These are phyloP conservation scores for Mycena floridula DNA, from an alignment of 768 basidiomycete genomes.

Conservation along the genomic window DNA sequence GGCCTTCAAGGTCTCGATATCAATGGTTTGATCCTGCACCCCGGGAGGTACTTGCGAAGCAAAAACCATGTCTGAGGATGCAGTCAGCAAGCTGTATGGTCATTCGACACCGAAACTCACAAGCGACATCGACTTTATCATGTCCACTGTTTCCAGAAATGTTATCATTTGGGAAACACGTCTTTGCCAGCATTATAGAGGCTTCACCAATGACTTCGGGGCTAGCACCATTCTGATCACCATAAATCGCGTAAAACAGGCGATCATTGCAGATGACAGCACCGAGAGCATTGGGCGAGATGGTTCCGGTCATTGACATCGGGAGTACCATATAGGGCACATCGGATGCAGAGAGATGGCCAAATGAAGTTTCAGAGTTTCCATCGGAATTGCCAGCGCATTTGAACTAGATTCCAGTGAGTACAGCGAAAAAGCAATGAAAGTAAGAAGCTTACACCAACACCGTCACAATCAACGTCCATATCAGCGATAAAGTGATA, in stretches of 20 bases:
- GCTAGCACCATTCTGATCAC: constrained; percentile 12
- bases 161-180: constrained; percentile 4
- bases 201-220: constrained; percentile 8
- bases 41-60: background rate
- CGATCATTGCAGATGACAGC: constrained; percentile 18
- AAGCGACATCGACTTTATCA: constrained; percentile 4
- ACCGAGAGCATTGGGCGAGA: constrained; percentile 14
- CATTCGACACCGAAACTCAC: constrained; percentile 3
- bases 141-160: constrained; percentile 6
- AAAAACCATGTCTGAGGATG: constrained; percentile 7
- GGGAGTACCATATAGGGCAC: constrained; percentile 20
- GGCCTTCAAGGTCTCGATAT: constrained; percentile 3
- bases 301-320: constrained; percentile 7
- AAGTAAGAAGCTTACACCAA: background rate
- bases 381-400: background rate
- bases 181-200: constrained; percentile 5
- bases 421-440: background rate
- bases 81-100: no score
- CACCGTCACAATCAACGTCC: constrained; percentile 4
- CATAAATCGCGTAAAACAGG: constrained; percentile 21
- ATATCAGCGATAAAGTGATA: constrained; percentile 19
- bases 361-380: background rate
- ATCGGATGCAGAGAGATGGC: background rate
- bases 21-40: background rate
- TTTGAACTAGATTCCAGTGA: background rate